Base-by-base conservation (phyloP, 305 asterid genomes). In the Euphrasia arctica region DNA sequence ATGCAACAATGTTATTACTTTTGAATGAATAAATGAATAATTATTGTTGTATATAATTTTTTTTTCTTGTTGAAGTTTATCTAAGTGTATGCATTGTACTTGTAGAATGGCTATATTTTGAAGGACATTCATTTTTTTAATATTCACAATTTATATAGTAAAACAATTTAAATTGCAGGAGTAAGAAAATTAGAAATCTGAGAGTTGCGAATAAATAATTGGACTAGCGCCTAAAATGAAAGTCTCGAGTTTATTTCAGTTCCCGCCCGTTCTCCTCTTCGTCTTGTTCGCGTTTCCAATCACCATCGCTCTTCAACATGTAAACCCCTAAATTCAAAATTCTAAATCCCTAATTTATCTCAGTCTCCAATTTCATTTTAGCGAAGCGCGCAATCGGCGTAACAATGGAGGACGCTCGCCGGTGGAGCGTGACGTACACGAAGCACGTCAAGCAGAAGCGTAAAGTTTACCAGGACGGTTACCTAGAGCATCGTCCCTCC, bases 371-470 rank as follows among this genome's bases (percentile, higher is more conserved):
- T 49, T 15, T 25, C 9, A 14, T 13, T 49, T 49, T 49, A 10
- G 13, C 63, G 41, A 52, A 41, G 68, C 32, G 60, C 28, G 4
- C 54, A 47, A 49, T 58, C 29, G 56, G 57, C 62, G 54, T 27
- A 22, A 71, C 64, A 31, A 85, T 88, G 96, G 97, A 72, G 66
- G 85, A 78, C 47, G 74, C 42, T 72, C 80, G 75, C 79, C 83
- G 90, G 65, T 93, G 97, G 95, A 73, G 74, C 73, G 98, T 78
- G 72, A 87, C 90, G 55, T 90, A 90, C 80, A 90, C 96, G 62
- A 87, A 87, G 64, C 98, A 90, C 79, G 79, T 87, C 54, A 85
- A 75, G 74, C 95, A 87, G 82, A 90, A 93, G 84, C 90, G 91
- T 25, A 90, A 90, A 73, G 84, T 86, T 65, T 87, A 84, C 75